Percentiles rank a stretch among this genome's conserved stretches.
Evolutionary conservation across 768 basidiomycete genomes (phyloP).

Genomic region (Kwoniella shandongensis): DNA sequence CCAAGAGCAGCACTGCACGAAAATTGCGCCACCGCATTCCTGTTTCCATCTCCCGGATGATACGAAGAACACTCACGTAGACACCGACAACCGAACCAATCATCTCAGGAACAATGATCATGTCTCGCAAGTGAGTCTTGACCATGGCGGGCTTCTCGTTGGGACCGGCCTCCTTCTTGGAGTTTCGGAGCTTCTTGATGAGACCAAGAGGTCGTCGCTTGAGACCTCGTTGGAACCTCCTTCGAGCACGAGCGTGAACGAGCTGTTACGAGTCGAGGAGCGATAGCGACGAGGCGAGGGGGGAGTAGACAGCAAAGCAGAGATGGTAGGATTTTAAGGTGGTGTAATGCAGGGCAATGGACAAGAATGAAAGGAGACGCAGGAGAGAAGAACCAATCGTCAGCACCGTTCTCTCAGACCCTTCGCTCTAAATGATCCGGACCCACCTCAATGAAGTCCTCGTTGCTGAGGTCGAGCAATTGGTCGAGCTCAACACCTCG

Average conservation of each 20-base stretch:
- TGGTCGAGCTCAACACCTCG: slow-evolving; percentile 98
- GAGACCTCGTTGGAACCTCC: slow-evolving; percentile 97
- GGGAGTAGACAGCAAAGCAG: background rate
- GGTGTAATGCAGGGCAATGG: no score
- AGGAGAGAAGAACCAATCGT: slow-evolving; percentile 1
- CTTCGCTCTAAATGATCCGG: slow-evolving; percentile 5
- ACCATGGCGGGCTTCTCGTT: slow-evolving; percentile 99
- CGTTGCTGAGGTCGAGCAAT: slow-evolving; percentile 92
- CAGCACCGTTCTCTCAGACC: background rate
- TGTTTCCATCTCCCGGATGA: no score
- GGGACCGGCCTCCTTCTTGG: slow-evolving; percentile 98
- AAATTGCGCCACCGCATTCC: background rate
- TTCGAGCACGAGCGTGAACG: slow-evolving; percentile 96
- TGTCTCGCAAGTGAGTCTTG: slow-evolving; percentile 98
- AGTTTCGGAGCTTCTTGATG: slow-evolving; percentile 99
- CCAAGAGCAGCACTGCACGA: background rate
- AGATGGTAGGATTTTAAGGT: background rate
- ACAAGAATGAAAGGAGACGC: slow-evolving; percentile 66
- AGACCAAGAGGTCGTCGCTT: slow-evolving; percentile 98
- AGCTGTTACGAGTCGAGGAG: slow-evolving; percentile 59
- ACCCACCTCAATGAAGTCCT: slow-evolving; percentile 70
- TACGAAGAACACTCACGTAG: slow-evolving; percentile 59
- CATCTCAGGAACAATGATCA: slow-evolving; percentile 99
- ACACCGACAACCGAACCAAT: slow-evolving; percentile 97
- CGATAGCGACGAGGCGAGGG: background rate